These are phyloP conservation scores for Debaryomyces fabryi DNA, from an alignment of 1,139 yeast species.

Conservation along the genomic window DNA sequence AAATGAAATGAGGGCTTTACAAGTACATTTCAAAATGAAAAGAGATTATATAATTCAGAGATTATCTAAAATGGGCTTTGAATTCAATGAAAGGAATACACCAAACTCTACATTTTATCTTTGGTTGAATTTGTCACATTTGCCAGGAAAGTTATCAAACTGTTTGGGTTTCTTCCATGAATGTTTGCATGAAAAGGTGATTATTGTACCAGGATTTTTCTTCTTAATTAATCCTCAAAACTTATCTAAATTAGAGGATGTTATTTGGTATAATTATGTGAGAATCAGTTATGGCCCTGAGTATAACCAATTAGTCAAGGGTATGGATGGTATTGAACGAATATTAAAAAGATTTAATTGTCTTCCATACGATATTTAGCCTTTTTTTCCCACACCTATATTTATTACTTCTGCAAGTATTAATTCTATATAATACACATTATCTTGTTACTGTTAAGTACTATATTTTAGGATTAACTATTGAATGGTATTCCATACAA, in stretches of 20 bases:
- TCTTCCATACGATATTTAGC: constrained; percentile 33
- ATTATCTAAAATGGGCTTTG: constrained; percentile 59
- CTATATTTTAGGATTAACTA: neutral
- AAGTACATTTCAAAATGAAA: constrained; percentile 61
- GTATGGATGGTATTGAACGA: constrained; percentile 71
- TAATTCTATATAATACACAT: neutral
- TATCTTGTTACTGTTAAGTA: neutral
- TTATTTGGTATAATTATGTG: constrained; percentile 65
- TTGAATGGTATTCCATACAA: neutral
- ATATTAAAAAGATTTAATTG: constrained; percentile 52
- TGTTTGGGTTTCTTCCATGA: constrained; percentile 72
- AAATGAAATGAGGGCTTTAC: constrained; percentile 63
- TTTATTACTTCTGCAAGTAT: neutral
- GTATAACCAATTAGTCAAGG: constrained; percentile 52
- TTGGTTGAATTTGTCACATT: constrained; percentile 62
- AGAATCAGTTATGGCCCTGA: constrained; percentile 70
- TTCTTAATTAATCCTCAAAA: constrained; percentile 68
- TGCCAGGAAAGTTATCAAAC: constrained; percentile 62
- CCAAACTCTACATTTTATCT: constrained; percentile 69
- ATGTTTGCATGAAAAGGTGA: constrained; percentile 64
- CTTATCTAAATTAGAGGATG: constrained; percentile 61
- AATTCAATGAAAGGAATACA: constrained; percentile 44
- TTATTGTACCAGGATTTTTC: constrained; percentile 70
- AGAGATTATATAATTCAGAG: constrained; percentile 60
- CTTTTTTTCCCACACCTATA: neutral